Base-by-base conservation (phyloP, 1,284 basidiomycete species). In the Pascua guehoae region DNA sequence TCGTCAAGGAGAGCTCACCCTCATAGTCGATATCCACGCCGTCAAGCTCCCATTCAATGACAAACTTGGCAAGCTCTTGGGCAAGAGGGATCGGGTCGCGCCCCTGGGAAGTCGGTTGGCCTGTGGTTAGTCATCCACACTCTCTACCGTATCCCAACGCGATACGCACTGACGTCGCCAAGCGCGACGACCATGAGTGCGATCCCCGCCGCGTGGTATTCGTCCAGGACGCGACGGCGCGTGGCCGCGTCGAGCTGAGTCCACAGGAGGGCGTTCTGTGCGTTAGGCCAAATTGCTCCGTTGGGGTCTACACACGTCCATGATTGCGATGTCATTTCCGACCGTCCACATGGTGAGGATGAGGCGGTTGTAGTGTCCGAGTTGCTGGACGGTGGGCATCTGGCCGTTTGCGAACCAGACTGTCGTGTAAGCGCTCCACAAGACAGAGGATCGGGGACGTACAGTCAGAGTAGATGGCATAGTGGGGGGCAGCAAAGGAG, bases 11-110 rank as follows among this genome's bases (percentile, higher is more conserved):
- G 46, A 69, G 24, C 24, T 32, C 7, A 32, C 24, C 65, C 66
- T 79, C 80, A 58, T 79, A 81, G 61, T 81, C 80, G 53, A 81
- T 72, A 50, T 81, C 80, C 14, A 81, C 77, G 40, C 80, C 80
- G 60, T 81, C 79, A 14, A 81, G 63, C 12, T 69, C 70, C 62
- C 79, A 79, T 41, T 72, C 51, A 57, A 74, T 74, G 52, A 78
- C 76, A 56, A 66, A 79, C 8, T 56, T 45, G 2, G 78, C 78
- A 10, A 79, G n/a, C 2, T 53, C 10, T 9, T 11, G 16, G 4
- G 54, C 58, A 15, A 56, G 24, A 32, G 42, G 32, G 40, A 5
- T 18, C 1, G 58, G 47, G 44, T 56, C 49, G 48, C 18, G 39
- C 1, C 14, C 46, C 2, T 36, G 11, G 8, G 24, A 40, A 10